Percentiles rank a stretch among this genome's conserved stretches.
phyloP scores from a whole-genome alignment of 306 rosid genomes.

The Mucuna pruriens region DNA sequence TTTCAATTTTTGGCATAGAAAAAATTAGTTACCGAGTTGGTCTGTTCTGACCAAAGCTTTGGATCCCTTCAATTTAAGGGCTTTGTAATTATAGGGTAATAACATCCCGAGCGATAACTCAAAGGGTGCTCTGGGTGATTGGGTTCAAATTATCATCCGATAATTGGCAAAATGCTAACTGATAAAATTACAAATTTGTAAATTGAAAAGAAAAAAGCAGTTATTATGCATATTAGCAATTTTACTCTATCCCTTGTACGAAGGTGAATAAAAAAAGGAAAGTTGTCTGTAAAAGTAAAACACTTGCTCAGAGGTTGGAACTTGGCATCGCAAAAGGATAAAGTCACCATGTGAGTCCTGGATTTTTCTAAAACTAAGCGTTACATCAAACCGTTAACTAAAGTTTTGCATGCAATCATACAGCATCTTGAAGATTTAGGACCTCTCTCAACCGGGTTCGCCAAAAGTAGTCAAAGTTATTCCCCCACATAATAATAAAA shows the following conservation, averaged over 20 bases:
- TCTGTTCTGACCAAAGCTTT: neutral
- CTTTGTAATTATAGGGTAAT: neutral
- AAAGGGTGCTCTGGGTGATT: neutral
- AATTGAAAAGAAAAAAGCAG: neutral
- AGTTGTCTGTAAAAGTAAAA: slow-evolving; percentile 23
- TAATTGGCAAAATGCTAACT: neutral
- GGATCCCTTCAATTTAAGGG: neutral
- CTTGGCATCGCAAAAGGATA: neutral
- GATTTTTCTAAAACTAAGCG: slow-evolving; percentile 22
- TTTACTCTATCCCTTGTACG: neutral
- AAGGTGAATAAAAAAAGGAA: neutral
- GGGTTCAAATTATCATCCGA: neutral
- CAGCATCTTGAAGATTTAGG: slow-evolving; percentile 16
- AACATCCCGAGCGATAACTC: neutral
- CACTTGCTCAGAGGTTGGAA: neutral
- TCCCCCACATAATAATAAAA: slow-evolving; percentile 7
- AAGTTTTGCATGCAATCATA: slow-evolving; percentile 42
- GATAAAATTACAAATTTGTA: neutral
- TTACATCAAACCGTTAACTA: slow-evolving; percentile 28
- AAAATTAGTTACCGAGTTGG: neutral
- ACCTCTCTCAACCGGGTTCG: neutral
- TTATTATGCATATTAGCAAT: neutral
- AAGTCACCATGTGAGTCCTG: neutral
- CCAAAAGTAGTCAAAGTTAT: slow-evolving; percentile 43
- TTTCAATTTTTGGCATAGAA: neutral